Evolutionary conservation across 2,329 filamentous ascomycete genomes (phyloP), one percentile per base, ranked within the genome.

Genomic region (Magnaporthales sp.): DNA sequence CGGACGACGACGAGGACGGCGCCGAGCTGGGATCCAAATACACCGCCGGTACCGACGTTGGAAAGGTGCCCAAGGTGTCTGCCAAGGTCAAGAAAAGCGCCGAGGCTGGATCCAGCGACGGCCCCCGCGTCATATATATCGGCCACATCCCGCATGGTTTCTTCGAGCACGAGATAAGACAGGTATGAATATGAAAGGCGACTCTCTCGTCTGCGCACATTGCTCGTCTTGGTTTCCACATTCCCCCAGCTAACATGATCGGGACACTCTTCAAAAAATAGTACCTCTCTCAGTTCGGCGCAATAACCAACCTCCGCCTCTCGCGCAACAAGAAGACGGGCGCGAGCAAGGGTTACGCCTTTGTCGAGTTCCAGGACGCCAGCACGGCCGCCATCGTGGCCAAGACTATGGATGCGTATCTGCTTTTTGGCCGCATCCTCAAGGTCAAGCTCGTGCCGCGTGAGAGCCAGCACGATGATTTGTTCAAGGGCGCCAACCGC

Each of bases 381-480:
- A 80, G 78, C 70, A 86, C 85, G n/a, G 94, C 95, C 54, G 90
- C 92, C 73, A 93, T 98, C 72, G 94, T 96, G 31, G 90, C 92
- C 64, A 91, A 93, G 80, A 97, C 95, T 26, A 99, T 99, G 95
- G 88, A 97, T 83, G 96, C 93, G 80, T 99, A 99, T 79, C 87
- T 98, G 54, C 85, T 99, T 74, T 98, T 97, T 77, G 92, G 92
- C 6, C 94, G 97, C 76, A 91, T 98, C 69, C 83, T 99, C 72
- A 94, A 96, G 78, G 65, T 66, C 7, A 91, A 92, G 75, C 81
- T 88, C 27, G 85, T 97, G 4, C 87, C 91, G 4, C 81, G 87
- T 67, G 91, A 91, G 68, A 88, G 93, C 74, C 81, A 97, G 60
- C 92, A 96, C 75, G 84, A 88, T 27, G 84, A 92, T 69, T 81